phyloP scores from a whole-genome alignment of 1,284 basidiomycete genomes.

The Apiotrichum gamsii region DNA sequence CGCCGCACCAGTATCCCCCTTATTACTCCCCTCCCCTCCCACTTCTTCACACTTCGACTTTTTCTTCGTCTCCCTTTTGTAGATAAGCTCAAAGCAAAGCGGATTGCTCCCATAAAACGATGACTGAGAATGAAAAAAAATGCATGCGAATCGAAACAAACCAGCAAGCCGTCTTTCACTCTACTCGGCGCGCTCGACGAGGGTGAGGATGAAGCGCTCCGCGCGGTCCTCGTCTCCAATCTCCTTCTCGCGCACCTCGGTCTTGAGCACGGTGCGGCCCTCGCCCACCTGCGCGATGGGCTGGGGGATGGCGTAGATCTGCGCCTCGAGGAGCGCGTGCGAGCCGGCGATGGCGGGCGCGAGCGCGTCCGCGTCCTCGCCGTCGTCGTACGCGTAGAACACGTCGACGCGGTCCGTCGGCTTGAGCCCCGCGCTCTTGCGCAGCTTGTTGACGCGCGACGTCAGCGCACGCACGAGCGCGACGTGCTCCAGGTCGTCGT shows the following conservation, averaged over 20 bases:
- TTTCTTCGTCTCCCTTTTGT: too few species aligned
- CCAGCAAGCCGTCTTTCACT: background rate
- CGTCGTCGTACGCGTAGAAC: constrained; percentile 75
- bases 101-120: too few species aligned
- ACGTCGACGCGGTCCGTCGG: constrained; percentile 91
- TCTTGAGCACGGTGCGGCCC: constrained; percentile 60
- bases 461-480: constrained; percentile 85
- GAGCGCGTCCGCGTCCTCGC: constrained; percentile 61
- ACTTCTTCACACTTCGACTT: too few species aligned
- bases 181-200: constrained; percentile 19
- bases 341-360: constrained; percentile 60
- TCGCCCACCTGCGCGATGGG: constrained; percentile 61
- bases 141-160: background rate
- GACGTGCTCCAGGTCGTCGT: constrained; percentile 80
- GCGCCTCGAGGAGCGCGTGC: constrained; percentile 65
- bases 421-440: constrained; percentile 92
- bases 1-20: too few species aligned
- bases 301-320: constrained; percentile 65
- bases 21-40: too few species aligned
- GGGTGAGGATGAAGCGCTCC: constrained; percentile 53
- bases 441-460: constrained; percentile 89
- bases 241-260: constrained; percentile 65
- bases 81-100: too few species aligned
- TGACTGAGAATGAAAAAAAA: background rate
- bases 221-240: constrained; percentile 86